These are phyloP conservation scores for Pseudoturritis turrita DNA, from an alignment of 345 rosid genomes.

Conservation along the genomic window DNA sequence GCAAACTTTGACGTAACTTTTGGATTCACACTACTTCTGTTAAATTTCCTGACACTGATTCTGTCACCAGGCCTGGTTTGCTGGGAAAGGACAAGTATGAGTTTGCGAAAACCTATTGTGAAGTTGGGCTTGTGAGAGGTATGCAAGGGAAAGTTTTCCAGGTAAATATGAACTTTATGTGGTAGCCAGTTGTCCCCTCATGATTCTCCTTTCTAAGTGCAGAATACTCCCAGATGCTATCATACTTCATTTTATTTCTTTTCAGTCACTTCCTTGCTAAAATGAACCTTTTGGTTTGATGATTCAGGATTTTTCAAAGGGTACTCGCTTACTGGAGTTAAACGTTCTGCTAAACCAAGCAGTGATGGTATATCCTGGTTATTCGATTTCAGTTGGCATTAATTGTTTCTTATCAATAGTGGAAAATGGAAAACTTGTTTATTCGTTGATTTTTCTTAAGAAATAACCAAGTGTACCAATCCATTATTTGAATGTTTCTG, in stretches of 20 bases:
- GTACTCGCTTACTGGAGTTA: constrained; percentile 87
- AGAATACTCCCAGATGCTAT: constrained; percentile 5
- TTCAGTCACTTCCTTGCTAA: constrained; percentile 7
- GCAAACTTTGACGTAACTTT: constrained; percentile 17
- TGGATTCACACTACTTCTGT: not conserved
- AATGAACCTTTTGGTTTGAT: constrained; percentile 7
- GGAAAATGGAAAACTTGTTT: not conserved
- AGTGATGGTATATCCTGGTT: constrained; percentile 68
- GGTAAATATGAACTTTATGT: constrained; percentile 44
- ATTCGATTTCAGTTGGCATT: constrained; percentile 5
- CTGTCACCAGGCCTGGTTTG: constrained; percentile 80
- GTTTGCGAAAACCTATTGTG: constrained; percentile 86
- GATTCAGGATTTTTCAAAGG: constrained; percentile 85
- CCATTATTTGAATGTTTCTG: not conserved
- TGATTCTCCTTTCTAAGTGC: not conserved
- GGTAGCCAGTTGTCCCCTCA: constrained; percentile 5
- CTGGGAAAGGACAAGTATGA: constrained; percentile 85
- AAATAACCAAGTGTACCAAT: not conserved
- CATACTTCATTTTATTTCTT: constrained; percentile 4
- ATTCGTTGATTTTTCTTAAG: not conserved
- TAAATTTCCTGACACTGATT: constrained; percentile 23
- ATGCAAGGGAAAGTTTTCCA: constrained; percentile 59
- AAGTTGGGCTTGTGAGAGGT: constrained; percentile 45
- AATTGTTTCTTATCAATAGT: not conserved
- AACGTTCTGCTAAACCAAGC: constrained; percentile 77